A percentile compares a stretch with the other conserved stretches of the same genome.
Evolutionary conservation across 257 asterid species (phyloP).

Genomic region (Marsdenia floribunda): DNA sequence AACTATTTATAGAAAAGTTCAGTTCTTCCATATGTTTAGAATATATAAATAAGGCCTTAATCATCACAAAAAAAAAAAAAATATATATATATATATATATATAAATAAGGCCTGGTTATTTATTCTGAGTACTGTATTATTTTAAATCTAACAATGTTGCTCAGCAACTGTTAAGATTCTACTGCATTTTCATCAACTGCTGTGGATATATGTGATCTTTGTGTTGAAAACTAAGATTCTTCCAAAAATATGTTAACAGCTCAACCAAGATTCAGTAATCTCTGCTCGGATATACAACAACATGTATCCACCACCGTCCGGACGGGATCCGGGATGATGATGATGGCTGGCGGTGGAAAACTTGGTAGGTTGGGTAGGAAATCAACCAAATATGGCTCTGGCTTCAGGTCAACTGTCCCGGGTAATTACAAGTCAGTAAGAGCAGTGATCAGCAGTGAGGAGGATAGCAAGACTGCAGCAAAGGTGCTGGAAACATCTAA

Average conservation of each 20-base stretch:
- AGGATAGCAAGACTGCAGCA: slow-evolving; percentile 52
- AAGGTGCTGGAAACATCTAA: slow-evolving; percentile 24
- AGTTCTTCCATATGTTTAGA: not conserved
- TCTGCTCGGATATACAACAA: slow-evolving; percentile 24
- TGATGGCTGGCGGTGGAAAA: slow-evolving; percentile 25
- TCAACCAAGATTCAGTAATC: slow-evolving; percentile 45
- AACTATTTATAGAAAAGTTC: not conserved
- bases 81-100: too few relatives aligned
- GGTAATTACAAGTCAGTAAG: slow-evolving; percentile 16
- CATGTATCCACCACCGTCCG: slow-evolving; percentile 31
- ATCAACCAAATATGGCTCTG: slow-evolving; percentile 12
- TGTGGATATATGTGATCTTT: not conserved
- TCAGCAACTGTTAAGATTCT: not conserved
- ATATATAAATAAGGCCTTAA: too few relatives aligned
- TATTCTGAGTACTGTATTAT: not conserved
- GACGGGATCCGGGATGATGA: slow-evolving; percentile 12
- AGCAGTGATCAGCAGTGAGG: slow-evolving; percentile 77
- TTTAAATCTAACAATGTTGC: slow-evolving; percentile 3
- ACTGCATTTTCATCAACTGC: not conserved
- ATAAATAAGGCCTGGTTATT: not conserved
- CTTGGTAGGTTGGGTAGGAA: slow-evolving; percentile 18
- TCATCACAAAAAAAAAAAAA: too few relatives aligned
- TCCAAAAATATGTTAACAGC: slow-evolving; percentile 42
- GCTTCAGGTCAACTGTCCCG: slow-evolving; percentile 19
- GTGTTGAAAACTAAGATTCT: not conserved